Conservation (phyloP, 257 asterid genomes). For the Jasminum sambac region DNA sequence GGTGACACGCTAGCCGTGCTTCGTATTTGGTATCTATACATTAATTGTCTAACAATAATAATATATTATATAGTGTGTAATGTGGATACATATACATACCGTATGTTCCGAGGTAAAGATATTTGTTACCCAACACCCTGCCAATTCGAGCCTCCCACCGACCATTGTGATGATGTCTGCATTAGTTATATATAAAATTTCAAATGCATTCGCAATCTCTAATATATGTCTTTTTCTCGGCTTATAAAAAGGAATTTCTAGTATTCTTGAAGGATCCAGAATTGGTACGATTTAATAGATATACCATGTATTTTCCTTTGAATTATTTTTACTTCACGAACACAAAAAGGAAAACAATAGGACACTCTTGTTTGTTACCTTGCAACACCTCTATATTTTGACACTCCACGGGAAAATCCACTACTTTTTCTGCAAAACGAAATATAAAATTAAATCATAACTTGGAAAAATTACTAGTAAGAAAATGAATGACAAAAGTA, state of each 20-base stretch:
- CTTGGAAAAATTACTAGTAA: background rate
- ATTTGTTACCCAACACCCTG: constrained; percentile 91
- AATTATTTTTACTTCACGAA: no score
- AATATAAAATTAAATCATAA: background rate
- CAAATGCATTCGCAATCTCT: constrained; percentile 10
- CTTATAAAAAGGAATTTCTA: no score
- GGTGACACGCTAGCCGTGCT: no score
- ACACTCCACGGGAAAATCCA: constrained; percentile 96
- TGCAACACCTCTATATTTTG: constrained; percentile 96
- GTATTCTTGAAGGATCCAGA: no score
- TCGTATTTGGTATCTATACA: no score
- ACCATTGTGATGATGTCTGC: constrained; percentile 93
- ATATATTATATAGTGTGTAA: no score
- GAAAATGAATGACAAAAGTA: background rate
- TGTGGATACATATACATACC: constrained; percentile 44
- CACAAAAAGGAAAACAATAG: no score
- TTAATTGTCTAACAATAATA: no score
- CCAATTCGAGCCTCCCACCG: constrained; percentile 99
- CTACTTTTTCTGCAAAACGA: constrained; percentile 73
- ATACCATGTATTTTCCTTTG: no score
- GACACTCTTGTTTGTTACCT: no score
- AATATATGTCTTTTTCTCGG: background rate
- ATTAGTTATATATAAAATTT: constrained; percentile 10
- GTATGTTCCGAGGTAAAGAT: constrained; percentile 92
- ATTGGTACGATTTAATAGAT: no score